A percentile compares a stretch with the other conserved stretches of the same genome.
Conservation (phyloP, 2,329 filamentous ascomycete species). For the Paramyrothecium sp. region DNA sequence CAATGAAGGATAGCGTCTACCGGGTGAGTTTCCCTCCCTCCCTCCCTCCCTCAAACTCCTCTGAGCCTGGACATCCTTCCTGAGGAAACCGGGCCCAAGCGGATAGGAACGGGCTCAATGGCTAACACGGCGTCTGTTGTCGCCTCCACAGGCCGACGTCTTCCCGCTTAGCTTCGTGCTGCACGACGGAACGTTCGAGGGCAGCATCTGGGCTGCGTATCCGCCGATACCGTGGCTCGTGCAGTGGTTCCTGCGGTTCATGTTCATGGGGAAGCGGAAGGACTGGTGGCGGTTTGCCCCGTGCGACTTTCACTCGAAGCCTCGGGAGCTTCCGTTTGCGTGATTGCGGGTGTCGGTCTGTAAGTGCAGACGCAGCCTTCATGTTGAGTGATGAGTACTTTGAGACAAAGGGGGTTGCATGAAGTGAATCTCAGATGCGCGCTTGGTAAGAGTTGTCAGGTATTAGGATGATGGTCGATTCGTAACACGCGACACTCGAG, state of each 20-base stretch:
- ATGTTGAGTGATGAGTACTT: no score
- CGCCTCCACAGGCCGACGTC: slow-evolving; percentile 12
- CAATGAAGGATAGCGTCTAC: slow-evolving; percentile 12
- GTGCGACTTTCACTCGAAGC: slow-evolving; percentile 25
- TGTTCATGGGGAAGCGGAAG: slow-evolving; percentile 30
- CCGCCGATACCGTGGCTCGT: slow-evolving; percentile 25
- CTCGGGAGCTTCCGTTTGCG: slow-evolving; percentile 33
- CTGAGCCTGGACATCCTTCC: no score
- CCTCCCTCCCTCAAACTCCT: slow-evolving; percentile 1
- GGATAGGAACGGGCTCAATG: no score
- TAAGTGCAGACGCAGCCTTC: no score
- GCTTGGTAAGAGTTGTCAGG: no score
- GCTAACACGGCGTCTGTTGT: not conserved
- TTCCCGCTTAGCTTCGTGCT: slow-evolving; percentile 21
- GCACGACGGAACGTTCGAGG: slow-evolving; percentile 24
- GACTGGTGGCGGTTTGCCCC: slow-evolving; percentile 34
- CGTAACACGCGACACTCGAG: no score
- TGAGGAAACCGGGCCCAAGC: no score
- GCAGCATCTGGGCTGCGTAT: slow-evolving; percentile 20
- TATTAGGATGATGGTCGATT: no score
- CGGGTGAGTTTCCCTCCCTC: slow-evolving; percentile 7
- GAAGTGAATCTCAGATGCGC: no score
- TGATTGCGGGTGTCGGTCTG: slow-evolving; percentile 5
- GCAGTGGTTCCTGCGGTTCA: slow-evolving; percentile 26
- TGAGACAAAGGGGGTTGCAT: no score